Base-by-base conservation (phyloP, 192 early-diverging fungal species). In the Coemansia sp. region DNA sequence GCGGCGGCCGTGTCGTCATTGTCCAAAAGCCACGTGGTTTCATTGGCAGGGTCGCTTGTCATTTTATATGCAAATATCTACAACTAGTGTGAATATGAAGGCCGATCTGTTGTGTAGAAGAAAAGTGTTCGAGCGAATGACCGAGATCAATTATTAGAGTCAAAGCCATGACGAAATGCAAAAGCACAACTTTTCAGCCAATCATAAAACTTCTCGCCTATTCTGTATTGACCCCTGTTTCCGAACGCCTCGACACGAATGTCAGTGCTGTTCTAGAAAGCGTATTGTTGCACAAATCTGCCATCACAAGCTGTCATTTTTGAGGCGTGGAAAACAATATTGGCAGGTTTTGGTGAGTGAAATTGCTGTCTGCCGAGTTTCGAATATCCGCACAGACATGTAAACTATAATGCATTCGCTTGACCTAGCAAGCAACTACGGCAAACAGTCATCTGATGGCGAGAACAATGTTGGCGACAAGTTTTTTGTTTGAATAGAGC, bases 11-110 rank as follows among this genome's bases (percentile, higher is more conserved):
- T 26, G 22, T 24, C 52, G n/a, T 26, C n/a, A 29, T 9, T 45
- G 26, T 24, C 52, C 29, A 69, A 48, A 26, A 69, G 67, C 67
- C 67, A 29, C 5, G 67, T 58, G 23, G 54, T 58, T 19, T 69
- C 67, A 10, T 57, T 26, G 3, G 67, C 37, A 11, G 24, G 53
- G 26, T 29, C 29, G 9, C 20, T 18, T n/a, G 41, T n/a, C 41
- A 45, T 45, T 13, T 14, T 45, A 5, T n/a, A n/a, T 45, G 41
- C 41, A 45, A 45, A 45, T 45, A 45, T 45, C 48, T 49, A 49
- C 18, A 49, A 19, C 48, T 49, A n/a, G 19, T 49, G 7, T 18
- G 41, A 45, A n/a, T 45, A 45, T 45, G 41, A 14, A 16, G 41
- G 41, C 41, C 41, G 41, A 45, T 45, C 14, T 45, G 41, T 45